A percentile compares a stretch with the other conserved stretches of the same genome.
Evolutionary conservation across 2,329 filamentous ascomycete species (phyloP).

Genomic region (Ophiocordyceps australis): DNA sequence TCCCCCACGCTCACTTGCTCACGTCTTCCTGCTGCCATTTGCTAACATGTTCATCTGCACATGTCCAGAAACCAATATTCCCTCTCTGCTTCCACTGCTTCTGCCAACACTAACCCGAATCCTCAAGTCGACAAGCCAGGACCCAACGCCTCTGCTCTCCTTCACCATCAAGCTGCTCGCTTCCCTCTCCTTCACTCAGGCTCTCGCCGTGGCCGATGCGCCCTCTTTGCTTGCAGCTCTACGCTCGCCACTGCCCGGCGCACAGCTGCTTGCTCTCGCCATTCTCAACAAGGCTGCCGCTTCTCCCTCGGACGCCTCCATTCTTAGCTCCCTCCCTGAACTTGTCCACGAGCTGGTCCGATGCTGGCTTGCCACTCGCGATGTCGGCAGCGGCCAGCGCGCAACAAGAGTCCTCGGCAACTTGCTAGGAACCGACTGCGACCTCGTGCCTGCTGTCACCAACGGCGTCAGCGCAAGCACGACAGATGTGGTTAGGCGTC

Average conservation of each 20-base stretch:
- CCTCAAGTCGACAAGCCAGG: slow-evolving; percentile 28
- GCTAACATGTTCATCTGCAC: no score
- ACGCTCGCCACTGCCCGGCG: slow-evolving; percentile 31
- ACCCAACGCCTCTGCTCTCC: slow-evolving; percentile 30
- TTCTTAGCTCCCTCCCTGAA: slow-evolving; percentile 28
- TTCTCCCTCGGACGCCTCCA: slow-evolving; percentile 26
- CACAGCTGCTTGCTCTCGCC: slow-evolving; percentile 37
- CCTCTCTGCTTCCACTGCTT: slow-evolving; percentile 29
- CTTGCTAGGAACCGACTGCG: slow-evolving; percentile 36
- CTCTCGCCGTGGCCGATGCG: slow-evolving; percentile 31
- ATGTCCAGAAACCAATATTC: slow-evolving; percentile 30
- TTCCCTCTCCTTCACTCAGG: slow-evolving; percentile 30
- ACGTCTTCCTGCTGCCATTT: no score
- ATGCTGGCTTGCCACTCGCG: slow-evolving; percentile 32
- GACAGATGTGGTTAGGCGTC: slow-evolving; percentile 17
- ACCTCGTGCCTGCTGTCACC: no score
- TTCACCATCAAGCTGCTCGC: slow-evolving; percentile 36
- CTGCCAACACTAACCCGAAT: slow-evolving; percentile 34
- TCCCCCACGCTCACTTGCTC: not conserved
- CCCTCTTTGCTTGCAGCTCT: slow-evolving; percentile 32
- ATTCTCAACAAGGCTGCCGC: slow-evolving; percentile 35
- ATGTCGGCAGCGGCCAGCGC: slow-evolving; percentile 36
- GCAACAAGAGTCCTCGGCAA: slow-evolving; percentile 30
- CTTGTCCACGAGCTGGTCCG: slow-evolving; percentile 28
- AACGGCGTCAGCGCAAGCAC: slow-evolving; percentile 11